Evolutionary conservation across 129 eudicot genomes (phyloP).

Genomic region (Lonicera japonica): DNA sequence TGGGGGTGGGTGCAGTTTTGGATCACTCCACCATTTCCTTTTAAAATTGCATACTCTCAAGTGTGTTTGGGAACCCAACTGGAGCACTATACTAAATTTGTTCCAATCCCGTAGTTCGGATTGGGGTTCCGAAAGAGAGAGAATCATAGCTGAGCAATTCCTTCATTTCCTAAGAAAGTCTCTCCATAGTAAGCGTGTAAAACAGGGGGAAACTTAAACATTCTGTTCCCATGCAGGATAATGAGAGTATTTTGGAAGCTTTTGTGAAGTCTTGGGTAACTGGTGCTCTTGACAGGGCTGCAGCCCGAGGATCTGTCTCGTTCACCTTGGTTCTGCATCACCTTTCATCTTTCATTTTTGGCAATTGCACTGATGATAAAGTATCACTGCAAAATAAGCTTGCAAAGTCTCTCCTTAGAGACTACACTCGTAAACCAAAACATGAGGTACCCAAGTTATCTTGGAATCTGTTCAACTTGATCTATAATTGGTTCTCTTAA

Average conservation of each 20-base stretch:
- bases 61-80: no score
- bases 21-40: no score
- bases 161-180: no score
- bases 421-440: constrained; percentile 60
- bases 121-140: no score
- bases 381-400: constrained; percentile 54
- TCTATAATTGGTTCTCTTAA: no score
- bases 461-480: neutral
- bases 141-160: no score
- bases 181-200: no score
- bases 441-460: constrained; percentile 55
- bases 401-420: constrained; percentile 66
- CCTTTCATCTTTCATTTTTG: constrained; percentile 61
- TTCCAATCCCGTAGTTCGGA: no score
- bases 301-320: constrained; percentile 52
- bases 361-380: constrained; percentile 28
- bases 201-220: neutral
- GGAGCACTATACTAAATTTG: no score
- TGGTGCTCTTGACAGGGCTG: constrained; percentile 85
- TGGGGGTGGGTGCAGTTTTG: no score
- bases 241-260: constrained; percentile 78
- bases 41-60: no score
- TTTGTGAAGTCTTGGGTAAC: constrained; percentile 86
- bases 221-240: constrained; percentile 45
- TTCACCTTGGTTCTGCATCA: constrained; percentile 72